phyloP scores from a whole-genome alignment of 1,284 basidiomycete genomes.

The Inonotus hispidus region DNA sequence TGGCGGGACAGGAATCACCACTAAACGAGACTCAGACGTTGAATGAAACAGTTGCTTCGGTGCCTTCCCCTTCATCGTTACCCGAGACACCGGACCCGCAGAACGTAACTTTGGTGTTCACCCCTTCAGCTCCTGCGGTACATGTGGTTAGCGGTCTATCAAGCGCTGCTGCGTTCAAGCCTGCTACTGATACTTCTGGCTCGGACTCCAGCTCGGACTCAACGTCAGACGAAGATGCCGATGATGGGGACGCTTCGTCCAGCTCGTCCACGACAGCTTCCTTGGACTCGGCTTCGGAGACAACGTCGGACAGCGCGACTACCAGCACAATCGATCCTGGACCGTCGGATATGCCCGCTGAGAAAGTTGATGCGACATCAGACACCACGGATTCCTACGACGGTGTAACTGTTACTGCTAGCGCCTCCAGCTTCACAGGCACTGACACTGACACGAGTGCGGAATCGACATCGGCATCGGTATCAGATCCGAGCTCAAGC shows the following conservation, averaged over 20 bases:
- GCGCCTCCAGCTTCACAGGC: background rate
- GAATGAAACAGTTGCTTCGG: slow-evolving; percentile 20
- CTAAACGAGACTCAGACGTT: slow-evolving; percentile 18
- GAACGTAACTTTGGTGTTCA: slow-evolving; percentile 45
- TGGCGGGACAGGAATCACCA: background rate
- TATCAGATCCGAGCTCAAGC: background rate
- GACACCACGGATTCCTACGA: slow-evolving; percentile 4
- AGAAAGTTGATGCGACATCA: background rate
- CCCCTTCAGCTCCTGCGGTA: slow-evolving; percentile 32
- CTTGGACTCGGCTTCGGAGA: background rate
- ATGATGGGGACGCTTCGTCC: background rate
- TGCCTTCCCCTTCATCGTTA: slow-evolving; percentile 20
- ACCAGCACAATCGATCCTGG: background rate
- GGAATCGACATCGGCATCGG: background rate
- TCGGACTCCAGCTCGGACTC: background rate
- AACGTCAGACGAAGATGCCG: background rate
- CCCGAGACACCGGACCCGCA: slow-evolving; percentile 27
- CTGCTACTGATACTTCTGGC: background rate
- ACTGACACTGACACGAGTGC: slow-evolving; percentile 17
- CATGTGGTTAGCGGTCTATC: slow-evolving; percentile 18
- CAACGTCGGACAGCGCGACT: background rate
- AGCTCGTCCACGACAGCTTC: background rate
- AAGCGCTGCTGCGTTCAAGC: slow-evolving; percentile 16
- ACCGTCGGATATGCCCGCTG: background rate
- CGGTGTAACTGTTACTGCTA: slow-evolving; percentile 12